These are phyloP conservation scores for Suillus spraguei DNA, from an alignment of 768 basidiomycete genomes.

Conservation along the genomic window DNA sequence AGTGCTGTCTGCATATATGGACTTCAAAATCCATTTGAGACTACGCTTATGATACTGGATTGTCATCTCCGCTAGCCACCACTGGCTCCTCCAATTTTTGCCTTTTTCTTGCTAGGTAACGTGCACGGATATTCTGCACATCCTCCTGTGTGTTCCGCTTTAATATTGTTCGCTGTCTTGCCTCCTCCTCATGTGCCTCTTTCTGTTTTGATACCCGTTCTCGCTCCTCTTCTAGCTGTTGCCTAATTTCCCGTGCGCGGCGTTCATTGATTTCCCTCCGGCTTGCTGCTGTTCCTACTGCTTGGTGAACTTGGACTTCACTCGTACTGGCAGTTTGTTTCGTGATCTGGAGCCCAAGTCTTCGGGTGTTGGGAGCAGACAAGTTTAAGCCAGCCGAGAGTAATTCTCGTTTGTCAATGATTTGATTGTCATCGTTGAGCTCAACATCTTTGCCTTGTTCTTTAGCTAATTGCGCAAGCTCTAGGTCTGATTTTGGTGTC, in stretches of 20 bases:
- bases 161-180: constrained; percentile 63
- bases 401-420: constrained; percentile 93
- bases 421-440: constrained; percentile 96
- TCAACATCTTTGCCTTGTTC: constrained; percentile 85
- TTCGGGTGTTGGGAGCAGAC: constrained; percentile 78
- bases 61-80: constrained; percentile 7
- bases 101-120: constrained; percentile 81
- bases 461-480: constrained; percentile 69
- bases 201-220: constrained; percentile 58
- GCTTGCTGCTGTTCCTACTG: constrained; percentile 82
- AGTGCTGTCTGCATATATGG: background rate
- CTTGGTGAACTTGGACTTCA: constrained; percentile 60
- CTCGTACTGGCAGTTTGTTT: constrained; percentile 24
- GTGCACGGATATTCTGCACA: constrained; percentile 71
- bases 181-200: constrained; percentile 62
- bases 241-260: constrained; percentile 72
- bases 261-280: constrained; percentile 84
- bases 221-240: constrained; percentile 78
- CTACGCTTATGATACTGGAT: constrained; percentile 16
- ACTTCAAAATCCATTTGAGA: background rate
- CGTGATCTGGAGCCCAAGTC: constrained; percentile 50
- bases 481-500: constrained; percentile 65
- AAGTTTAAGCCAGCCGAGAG: constrained; percentile 92
- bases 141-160: constrained; percentile 78
- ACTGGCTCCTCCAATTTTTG: constrained; percentile 59